phyloP scores from a whole-genome alignment of 345 rosid species.

The Acer yangbiense region DNA sequence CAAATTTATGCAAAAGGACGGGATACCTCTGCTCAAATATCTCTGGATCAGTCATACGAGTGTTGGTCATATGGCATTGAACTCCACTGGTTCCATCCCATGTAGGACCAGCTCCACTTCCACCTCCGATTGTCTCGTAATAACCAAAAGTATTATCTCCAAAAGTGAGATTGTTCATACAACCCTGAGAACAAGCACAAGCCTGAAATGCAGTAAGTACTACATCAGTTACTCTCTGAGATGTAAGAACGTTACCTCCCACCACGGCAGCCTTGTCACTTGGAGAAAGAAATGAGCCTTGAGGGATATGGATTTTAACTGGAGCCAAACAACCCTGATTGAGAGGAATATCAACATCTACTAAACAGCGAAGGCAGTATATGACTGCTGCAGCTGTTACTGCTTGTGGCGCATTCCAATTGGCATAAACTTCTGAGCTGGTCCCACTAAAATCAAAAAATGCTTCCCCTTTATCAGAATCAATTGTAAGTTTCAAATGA shows the following conservation, averaged over 20 bases:
- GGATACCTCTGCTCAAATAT: constrained; percentile 97
- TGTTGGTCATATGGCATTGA: constrained; percentile 98
- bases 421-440: constrained; percentile 90
- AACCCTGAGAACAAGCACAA: constrained; percentile 96
- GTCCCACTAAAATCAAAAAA: constrained; percentile 85
- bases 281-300: constrained; percentile 88
- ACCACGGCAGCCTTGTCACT: constrained; percentile 95
- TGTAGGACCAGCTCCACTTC: constrained; percentile 86
- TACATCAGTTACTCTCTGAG: constrained; percentile 90
- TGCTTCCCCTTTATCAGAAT: constrained; percentile 78
- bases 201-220: constrained; percentile 87
- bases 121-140: constrained; percentile 96
- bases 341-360: constrained; percentile 89
- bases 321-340: constrained; percentile 97
- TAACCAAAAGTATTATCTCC: constrained; percentile 89
- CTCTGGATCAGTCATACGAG: constrained; percentile 98
- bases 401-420: constrained; percentile 99
- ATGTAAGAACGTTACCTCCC: constrained; percentile 95
- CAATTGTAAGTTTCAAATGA: constrained; percentile 73
- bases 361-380: constrained; percentile 88
- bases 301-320: constrained; percentile 71
- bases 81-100: constrained; percentile 97
- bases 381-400: constrained; percentile 95
- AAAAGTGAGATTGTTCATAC: constrained; percentile 97
- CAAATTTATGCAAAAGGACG: constrained; percentile 75